Conservation (phyloP, 495 filamentous ascomycete species). For the Xylaria curta region DNA sequence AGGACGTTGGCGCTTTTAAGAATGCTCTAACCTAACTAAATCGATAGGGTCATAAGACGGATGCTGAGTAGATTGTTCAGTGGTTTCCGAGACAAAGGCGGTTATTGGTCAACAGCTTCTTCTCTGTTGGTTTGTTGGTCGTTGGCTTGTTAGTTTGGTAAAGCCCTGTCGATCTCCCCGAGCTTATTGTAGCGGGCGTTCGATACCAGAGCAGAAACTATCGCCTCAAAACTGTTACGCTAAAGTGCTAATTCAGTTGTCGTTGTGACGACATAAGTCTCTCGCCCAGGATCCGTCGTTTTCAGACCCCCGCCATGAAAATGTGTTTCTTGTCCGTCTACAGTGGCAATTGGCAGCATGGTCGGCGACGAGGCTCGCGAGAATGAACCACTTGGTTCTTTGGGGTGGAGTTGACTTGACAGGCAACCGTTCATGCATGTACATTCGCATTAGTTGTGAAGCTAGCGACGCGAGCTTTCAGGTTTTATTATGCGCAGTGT, state of each 20-base stretch:
- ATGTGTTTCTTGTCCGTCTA: background rate
- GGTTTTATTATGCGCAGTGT: background rate
- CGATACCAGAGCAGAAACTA: background rate
- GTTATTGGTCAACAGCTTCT: background rate
- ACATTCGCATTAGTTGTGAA: background rate
- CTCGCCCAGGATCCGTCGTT: background rate
- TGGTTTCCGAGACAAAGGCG: background rate
- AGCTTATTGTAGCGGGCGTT: background rate
- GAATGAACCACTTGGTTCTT: background rate
- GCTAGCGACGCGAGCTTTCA: conserved; percentile 5
- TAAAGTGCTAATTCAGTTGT: background rate
- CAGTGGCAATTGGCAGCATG: conserved; percentile 1
- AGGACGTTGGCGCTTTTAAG: conserved; percentile 3
- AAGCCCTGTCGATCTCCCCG: conserved; percentile 1
- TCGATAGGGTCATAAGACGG: conserved; percentile 4
- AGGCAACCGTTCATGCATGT: conserved; percentile 10
- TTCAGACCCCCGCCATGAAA: background rate
- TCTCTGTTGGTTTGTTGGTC: background rate
- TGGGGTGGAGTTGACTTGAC: background rate
- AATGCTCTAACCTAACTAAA: background rate
- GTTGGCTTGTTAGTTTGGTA: background rate
- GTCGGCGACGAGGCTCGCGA: conserved; percentile 19
- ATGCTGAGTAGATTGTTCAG: background rate
- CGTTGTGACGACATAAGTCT: background rate
- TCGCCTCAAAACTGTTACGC: background rate